Base-by-base conservation (phyloP, 164 flowering plant species). In the Santalum album region DNA sequence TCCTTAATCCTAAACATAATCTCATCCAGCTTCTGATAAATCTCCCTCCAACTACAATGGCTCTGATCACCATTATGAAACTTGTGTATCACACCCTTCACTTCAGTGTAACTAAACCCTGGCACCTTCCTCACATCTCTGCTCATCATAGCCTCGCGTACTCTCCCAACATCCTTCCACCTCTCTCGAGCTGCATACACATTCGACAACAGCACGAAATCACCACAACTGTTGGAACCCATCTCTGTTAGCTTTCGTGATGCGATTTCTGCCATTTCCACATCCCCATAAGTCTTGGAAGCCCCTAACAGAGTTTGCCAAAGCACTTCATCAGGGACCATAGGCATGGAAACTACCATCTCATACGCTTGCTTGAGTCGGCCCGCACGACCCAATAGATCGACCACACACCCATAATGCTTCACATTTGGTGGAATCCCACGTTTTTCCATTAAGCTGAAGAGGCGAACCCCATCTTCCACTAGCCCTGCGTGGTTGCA, bases 261-360 rank as follows among this genome's bases (percentile, higher is more conserved):
- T 1, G 83, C 90, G 0, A 59, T 60, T 63, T 92, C 95, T 0
- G 95, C 95, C 72, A 84, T 66, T 24, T 81, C 89, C 39, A 86
- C 77, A 62, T 88, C 69, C 42, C 87, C 80, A 44, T 84, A 71
- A 32, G 80, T 84, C 73, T 79, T 82, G 49, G 73, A 73, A 12
- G 99, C 94, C 23, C 91, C 94, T 36, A 92, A 64, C 25, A 92
- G 65, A 38, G 72, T 81, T 68, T 86, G 90, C 96, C 96, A 92
- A 11, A 92, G 77, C 10, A 92, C 89, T 11, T 69, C 61, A 65
- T 92, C 96, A 1, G 95, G 83, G 9, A 40, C 44, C 51, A 75
- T 55, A 6, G 88, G 83, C 86, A 88, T 78, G 0, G 81, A 76
- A 14, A 26, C 68, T 36, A 81, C 72, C 25, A 82, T 69, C 5